A percentile compares a stretch with the other conserved stretches of the same genome.
Evolutionary conservation across 441 rosid genomes (phyloP).

Genomic region (Syzygium syzygioides): DNA sequence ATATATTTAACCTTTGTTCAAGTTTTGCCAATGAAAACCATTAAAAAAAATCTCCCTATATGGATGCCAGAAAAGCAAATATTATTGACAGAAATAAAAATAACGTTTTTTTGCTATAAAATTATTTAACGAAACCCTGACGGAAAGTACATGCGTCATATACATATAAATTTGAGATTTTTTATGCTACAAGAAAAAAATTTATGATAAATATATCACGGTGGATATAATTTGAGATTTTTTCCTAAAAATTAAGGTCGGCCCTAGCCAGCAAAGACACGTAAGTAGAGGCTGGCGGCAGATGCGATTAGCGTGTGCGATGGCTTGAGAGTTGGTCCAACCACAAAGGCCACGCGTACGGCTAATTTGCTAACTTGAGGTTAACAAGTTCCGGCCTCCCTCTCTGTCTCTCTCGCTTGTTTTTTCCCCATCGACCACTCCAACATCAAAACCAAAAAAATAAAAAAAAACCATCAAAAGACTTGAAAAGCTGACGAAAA

Average conservation of each 20-base stretch:
- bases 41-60: no score
- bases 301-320: background rate
- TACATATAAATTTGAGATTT: accelerated
- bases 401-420: background rate
- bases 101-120: no score
- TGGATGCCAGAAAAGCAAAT: no score
- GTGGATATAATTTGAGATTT: no score
- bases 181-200: no score
- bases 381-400: background rate
- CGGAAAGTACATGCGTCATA: accelerated
- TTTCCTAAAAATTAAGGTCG: background rate
- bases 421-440: background rate
- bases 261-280: background rate
- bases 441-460: background rate
- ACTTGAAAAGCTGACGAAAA: background rate
- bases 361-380: background rate
- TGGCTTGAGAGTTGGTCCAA: background rate
- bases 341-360: background rate
- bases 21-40: no score
- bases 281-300: background rate
- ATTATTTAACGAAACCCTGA: accelerated
- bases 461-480: no score
- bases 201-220: accelerated
- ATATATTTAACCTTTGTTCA: accelerated
- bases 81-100: no score